Conservation (phyloP, 305 asterid genomes). For the Ilex paraguariensis region DNA sequence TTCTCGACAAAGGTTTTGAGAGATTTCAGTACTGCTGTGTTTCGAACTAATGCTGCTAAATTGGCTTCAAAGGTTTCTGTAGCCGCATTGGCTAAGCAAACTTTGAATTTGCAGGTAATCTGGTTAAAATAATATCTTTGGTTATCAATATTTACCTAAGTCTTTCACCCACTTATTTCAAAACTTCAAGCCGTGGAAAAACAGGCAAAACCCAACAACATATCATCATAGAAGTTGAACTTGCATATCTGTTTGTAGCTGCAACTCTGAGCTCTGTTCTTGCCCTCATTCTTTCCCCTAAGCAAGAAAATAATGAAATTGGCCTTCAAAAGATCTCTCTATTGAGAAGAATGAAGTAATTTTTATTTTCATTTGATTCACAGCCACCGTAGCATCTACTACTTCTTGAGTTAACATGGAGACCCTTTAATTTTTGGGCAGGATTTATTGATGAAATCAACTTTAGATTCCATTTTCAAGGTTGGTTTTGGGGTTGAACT, state of each 20-base stretch:
- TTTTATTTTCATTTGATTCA: background rate
- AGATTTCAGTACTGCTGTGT: slow-evolving; percentile 44
- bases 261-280: background rate
- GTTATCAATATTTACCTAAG: background rate
- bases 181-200: background rate
- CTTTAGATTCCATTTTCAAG: slow-evolving; percentile 57
- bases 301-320: no score
- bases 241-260: background rate
- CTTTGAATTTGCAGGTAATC: slow-evolving; percentile 13
- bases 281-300: background rate
- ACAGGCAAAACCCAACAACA: background rate
- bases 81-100: slow-evolving; percentile 27
- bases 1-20: slow-evolving; percentile 50
- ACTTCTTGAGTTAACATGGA: background rate
- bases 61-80: slow-evolving; percentile 26
- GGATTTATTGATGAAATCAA: slow-evolving; percentile 59
- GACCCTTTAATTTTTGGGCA: slow-evolving; percentile 12
- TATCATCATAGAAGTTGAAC: no score
- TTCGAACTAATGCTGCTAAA: slow-evolving; percentile 39
- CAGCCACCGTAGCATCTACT: background rate
- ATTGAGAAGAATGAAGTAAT: background rate
- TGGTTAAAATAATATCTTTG: background rate
- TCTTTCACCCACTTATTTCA: background rate
- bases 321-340: slow-evolving; percentile 1
- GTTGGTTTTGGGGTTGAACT: slow-evolving; percentile 60